Evolutionary conservation across 768 basidiomycete species (phyloP), one percentile per base, ranked within the genome.

Genomic region (Leccinum subgranulosum): DNA sequence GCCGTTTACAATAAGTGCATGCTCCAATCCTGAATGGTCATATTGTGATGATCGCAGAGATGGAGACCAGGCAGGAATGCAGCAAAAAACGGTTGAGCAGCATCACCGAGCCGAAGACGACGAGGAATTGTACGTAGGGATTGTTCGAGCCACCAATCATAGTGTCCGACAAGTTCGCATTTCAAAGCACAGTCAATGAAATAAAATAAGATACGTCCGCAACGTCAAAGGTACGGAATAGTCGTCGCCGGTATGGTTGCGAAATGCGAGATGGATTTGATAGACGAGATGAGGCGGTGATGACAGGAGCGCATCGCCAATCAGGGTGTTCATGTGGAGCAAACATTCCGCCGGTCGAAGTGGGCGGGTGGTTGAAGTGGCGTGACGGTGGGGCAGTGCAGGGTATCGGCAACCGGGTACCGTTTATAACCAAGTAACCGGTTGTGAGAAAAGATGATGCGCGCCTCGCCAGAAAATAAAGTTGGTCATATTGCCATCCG

Each of bases 1-100:
- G 84, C 67, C 85, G 88, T 73, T 92, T 93, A 81, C 91, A 93
- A 67, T 92, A 84, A 3, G 82, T 87, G 72, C 91, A 93, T 45
- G 91, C 91, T 56, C 91, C 89, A 60, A 86, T 85, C 45, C 90
- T 92, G 70, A 45, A 62, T 28, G 36, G 27, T 45, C 51, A 47
- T 58, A 33, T 52, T 54, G 41, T 54, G n/a, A 41, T 17, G 46
- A 63, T 28, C 9, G 29, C 25, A 53, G 57, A 36, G 57, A 59
- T 47, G 46, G 55, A 12, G 53, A 55, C 56, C 54, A 46, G 55
- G 46, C 21, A 28, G 14, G 55, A 45, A 48, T 45, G 47, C 33
- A 58, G 27, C 14, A 25, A 55, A 4, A 52, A 14, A 59, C 55
- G 62, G 58, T 41, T 14, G 33, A 45, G 39, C n/a, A 54, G 53